These are phyloP conservation scores for Litsea cubeba DNA, from an alignment of 164 flowering plant genomes.

Conservation along the genomic window DNA sequence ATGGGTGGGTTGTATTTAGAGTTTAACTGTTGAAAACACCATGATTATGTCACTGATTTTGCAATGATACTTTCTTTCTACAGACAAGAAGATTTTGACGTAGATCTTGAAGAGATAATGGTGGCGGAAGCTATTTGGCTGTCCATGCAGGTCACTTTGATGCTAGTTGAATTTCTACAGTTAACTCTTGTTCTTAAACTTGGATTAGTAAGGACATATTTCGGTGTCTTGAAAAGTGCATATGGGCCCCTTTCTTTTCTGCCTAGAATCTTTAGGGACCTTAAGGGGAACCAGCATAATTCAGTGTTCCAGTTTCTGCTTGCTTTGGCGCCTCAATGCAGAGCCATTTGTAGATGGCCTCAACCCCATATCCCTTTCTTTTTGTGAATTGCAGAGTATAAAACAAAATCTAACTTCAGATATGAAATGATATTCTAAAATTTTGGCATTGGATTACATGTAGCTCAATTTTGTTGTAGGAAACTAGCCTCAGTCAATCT, in stretches of 20 bases:
- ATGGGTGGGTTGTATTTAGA: not conserved
- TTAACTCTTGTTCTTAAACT: not conserved
- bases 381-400: not conserved
- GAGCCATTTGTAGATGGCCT: not conserved
- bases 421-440: not conserved
- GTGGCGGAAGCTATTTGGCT: constrained; percentile 33
- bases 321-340: too few relatives aligned
- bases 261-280: too few relatives aligned
- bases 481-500: not conserved
- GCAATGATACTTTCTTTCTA: not conserved
- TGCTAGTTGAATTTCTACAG: not conserved
- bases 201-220: not conserved
- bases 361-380: not conserved
- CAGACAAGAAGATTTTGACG: constrained; percentile 23
- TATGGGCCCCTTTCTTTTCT: too few relatives aligned
- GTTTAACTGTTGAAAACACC: not conserved
- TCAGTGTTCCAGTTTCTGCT: too few relatives aligned
- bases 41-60: not conserved
- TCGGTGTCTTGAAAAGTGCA: too few relatives aligned
- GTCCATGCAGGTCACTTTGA: constrained; percentile 25
- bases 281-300: too few relatives aligned
- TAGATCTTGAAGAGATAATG: constrained; percentile 32
- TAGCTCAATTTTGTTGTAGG: not conserved
- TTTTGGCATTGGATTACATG: not conserved
- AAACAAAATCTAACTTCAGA: not conserved